A percentile compares a stretch with the other conserved stretches of the same genome.
These are phyloP conservation scores for Diaporthe sp. DNA, from an alignment of 2,329 filamentous ascomycete genomes.

Conservation along the genomic window DNA sequence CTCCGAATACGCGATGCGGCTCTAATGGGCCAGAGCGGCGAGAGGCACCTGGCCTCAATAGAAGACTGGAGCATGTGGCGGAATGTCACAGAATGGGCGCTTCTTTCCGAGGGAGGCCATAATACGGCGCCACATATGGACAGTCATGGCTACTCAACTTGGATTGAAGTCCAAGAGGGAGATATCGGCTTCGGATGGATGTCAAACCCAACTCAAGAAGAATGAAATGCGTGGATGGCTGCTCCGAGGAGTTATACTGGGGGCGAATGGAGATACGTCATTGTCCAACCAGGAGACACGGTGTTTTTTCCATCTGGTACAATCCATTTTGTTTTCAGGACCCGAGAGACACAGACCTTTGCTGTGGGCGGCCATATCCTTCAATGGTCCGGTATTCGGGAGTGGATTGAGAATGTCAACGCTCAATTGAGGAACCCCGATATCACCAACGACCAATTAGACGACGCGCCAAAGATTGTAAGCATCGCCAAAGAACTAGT, in stretches of 20 bases:
- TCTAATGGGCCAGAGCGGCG: conserved; percentile 50
- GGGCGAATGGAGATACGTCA: conserved; percentile 44
- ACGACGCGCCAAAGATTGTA: conserved; percentile 18
- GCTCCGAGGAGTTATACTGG: conserved; percentile 39
- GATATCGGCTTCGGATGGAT: conserved; percentile 46
- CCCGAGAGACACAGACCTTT: conserved; percentile 41
- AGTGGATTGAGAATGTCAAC: conserved; percentile 42
- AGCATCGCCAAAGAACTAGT: conserved; percentile 9
- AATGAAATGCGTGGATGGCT: conserved; percentile 41
- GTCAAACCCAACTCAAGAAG: conserved; percentile 41
- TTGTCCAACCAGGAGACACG: conserved; percentile 46
- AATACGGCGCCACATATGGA: conserved; percentile 48
- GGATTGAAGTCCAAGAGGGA: conserved; percentile 46
- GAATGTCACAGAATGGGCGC: conserved; percentile 45
- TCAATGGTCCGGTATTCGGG: conserved; percentile 45
- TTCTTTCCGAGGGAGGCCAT: conserved; percentile 47
- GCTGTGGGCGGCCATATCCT: conserved; percentile 47
- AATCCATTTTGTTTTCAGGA: conserved; percentile 47
- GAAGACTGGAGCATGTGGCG: conserved; percentile 46
- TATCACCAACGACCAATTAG: conserved; percentile 45
- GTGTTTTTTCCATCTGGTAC: conserved; percentile 47
- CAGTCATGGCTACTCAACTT: conserved; percentile 45
- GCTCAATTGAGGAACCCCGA: conserved; percentile 42
- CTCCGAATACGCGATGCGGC: conserved; percentile 41
- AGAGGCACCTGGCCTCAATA: conserved; percentile 39